Percentiles rank a stretch among this genome's conserved stretches.
Evolutionary conservation across 2,329 filamentous ascomycete species (phyloP).

Genomic region (Cryphonectria radicalis): DNA sequence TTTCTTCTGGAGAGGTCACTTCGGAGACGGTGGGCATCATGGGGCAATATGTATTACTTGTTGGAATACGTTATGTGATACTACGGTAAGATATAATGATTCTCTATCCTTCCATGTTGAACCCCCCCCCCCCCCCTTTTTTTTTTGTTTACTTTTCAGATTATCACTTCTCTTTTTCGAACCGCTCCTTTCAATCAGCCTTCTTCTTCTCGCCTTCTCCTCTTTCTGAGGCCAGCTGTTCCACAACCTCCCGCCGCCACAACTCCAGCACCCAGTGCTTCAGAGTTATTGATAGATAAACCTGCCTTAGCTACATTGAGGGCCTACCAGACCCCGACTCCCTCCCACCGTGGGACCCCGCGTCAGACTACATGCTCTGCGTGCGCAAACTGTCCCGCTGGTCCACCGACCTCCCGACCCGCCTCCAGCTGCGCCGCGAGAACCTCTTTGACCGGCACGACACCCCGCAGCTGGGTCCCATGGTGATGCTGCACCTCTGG

Average conservation of each 20-base stretch:
- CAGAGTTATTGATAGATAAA: not conserved
- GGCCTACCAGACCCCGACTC: not conserved
- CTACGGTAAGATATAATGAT: slow-evolving; percentile 1
- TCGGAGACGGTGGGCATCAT: slow-evolving; percentile 1
- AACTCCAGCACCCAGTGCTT: not conserved
- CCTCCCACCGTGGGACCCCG: not conserved
- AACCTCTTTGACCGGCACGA: slow-evolving; percentile 8
- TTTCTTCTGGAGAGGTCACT: not conserved
- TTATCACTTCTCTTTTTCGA: not conserved
- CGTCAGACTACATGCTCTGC: slow-evolving; percentile 7
- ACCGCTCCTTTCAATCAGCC: too few relatives aligned
- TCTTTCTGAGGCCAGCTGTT: not conserved
- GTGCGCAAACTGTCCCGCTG: slow-evolving; percentile 1
- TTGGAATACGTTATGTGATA: slow-evolving; percentile 5
- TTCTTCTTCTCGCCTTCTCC: not conserved
- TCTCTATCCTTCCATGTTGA: not conserved
- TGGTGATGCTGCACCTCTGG: slow-evolving; percentile 11
- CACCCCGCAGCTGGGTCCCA: not conserved
- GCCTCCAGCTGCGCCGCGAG: not conserved
- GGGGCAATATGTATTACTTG: slow-evolving; percentile 1
- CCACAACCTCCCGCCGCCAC: not conserved
- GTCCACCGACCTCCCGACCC: not conserved
- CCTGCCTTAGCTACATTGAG: not conserved
- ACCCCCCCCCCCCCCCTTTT: too few relatives aligned
- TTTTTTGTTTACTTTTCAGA: not conserved